phyloP scores from a whole-genome alignment of 768 basidiomycete species.

The Tylopilus rubrobrunneus region DNA sequence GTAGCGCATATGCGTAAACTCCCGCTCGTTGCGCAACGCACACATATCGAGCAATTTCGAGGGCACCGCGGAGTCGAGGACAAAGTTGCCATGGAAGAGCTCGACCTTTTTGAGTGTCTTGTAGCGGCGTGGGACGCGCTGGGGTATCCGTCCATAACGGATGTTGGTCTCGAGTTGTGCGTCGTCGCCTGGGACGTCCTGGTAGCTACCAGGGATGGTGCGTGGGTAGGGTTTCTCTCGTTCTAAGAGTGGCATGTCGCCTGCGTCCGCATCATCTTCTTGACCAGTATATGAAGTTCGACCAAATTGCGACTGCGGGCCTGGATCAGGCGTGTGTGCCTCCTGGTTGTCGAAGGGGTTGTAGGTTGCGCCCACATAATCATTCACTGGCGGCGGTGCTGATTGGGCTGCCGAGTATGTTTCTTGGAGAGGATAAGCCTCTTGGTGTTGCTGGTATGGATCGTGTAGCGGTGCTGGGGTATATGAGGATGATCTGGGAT shows the following conservation, averaged over 20 bases:
- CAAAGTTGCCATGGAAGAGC: conserved; percentile 92
- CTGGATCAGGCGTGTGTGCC: conserved; percentile 22
- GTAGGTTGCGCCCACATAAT: conserved; percentile 16
- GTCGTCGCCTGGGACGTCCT: conserved; percentile 31
- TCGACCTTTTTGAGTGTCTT: conserved; percentile 94
- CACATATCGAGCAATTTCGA: conserved; percentile 88
- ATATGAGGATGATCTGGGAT: conserved; percentile 15
- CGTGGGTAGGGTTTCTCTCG: conserved; percentile 36
- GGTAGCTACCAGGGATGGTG: conserved; percentile 44
- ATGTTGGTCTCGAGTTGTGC: conserved; percentile 52
- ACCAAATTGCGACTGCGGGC: conserved; percentile 21
- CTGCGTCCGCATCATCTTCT: conserved; percentile 47
- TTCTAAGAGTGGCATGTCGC: conserved; percentile 64
- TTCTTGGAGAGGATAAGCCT: conserved; percentile 19
- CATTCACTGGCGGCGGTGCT: conserved; percentile 16
- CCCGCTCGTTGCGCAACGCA: conserved; percentile 70
- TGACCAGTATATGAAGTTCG: conserved; percentile 37
- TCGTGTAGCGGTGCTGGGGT: conserved; percentile 17
- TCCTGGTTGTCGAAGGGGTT: conserved; percentile 20
- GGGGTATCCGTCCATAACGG: conserved; percentile 87
- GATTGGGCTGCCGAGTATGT: conserved; percentile 22
- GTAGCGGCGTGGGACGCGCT: conserved; percentile 82
- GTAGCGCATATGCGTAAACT: conserved; percentile 96
- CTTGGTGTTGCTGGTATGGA: conserved; percentile 17
- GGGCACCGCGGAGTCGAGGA: conserved; percentile 86